Evolutionary conservation across 164 flowering plant genomes (phyloP).

Genomic region (Chimonanthus salicifolius): DNA sequence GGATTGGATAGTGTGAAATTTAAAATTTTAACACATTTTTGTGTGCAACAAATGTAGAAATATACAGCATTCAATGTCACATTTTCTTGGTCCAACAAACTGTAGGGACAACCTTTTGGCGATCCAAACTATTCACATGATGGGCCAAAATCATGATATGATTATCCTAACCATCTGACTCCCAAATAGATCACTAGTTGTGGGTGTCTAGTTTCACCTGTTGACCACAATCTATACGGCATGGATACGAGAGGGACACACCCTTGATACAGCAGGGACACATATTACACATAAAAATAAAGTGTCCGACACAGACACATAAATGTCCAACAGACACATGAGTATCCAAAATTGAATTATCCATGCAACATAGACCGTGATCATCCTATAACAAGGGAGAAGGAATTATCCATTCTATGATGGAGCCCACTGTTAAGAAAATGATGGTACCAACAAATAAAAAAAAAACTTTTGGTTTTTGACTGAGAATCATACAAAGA

Average conservation of each 20-base stretch:
- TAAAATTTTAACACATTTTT: no score
- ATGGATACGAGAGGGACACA: no score
- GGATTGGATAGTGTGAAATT: background rate
- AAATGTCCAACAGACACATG: no score
- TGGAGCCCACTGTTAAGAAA: background rate
- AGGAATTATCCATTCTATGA: background rate
- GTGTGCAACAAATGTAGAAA: background rate
- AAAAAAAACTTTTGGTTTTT: no score
- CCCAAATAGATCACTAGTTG: background rate
- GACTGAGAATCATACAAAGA: background rate
- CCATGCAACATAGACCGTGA: background rate
- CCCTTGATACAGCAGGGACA: no score
- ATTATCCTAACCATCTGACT: background rate
- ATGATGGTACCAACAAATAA: background rate
- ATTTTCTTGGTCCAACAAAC: background rate
- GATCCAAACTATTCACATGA: background rate
- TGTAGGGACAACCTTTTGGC: background rate
- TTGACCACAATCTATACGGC: background rate
- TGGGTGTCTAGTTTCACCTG: background rate
- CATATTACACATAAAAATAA: no score
- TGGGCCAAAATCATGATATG: background rate
- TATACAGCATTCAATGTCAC: background rate
- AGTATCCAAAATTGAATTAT: no score
- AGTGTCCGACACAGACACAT: no score
- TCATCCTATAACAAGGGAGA: background rate